Evolutionary conservation across 495 filamentous ascomycete species (phyloP).

Genomic region (Aspergillus affinis): DNA sequence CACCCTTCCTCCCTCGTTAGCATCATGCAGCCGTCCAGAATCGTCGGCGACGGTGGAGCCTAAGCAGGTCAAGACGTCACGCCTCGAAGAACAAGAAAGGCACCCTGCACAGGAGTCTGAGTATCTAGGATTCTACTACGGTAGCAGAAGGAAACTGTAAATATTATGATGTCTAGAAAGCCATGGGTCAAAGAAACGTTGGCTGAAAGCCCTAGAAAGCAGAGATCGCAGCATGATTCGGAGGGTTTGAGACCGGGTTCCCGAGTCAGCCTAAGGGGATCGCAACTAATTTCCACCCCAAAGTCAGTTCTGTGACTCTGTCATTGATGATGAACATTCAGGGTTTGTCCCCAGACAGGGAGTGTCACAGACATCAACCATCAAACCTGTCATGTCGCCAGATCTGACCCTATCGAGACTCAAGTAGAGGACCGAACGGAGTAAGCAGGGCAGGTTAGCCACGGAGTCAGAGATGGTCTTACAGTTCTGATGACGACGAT

Average conservation of each 20-base stretch:
- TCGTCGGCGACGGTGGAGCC: constrained; percentile 22
- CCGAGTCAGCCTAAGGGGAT: constrained; percentile 5
- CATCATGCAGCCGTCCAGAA: constrained; percentile 30
- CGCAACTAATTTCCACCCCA: constrained; percentile 10
- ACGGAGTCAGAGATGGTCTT: neutral
- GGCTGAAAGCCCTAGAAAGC: neutral
- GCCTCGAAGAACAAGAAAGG: neutral
- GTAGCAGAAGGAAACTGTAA: neutral
- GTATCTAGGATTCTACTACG: neutral
- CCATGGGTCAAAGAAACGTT: neutral
- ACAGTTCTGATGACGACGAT: neutral
- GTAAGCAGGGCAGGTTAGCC: neutral
- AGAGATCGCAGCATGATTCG: constrained; percentile 14
- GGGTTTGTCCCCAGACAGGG: neutral
- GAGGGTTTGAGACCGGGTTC: constrained; percentile 19
- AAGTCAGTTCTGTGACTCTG: neutral
- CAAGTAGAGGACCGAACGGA: neutral
- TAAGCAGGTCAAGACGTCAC: constrained; percentile 5
- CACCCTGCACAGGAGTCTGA: neutral
- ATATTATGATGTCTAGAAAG: neutral
- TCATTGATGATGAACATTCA: neutral
- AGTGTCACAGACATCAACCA: constrained; percentile 1
- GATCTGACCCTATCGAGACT: neutral
- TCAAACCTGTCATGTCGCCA: neutral
- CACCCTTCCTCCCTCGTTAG: constrained; percentile 15